These are phyloP conservation scores for Houttuynia cordata DNA, from an alignment of 164 flowering plant species.

Conservation along the genomic window DNA sequence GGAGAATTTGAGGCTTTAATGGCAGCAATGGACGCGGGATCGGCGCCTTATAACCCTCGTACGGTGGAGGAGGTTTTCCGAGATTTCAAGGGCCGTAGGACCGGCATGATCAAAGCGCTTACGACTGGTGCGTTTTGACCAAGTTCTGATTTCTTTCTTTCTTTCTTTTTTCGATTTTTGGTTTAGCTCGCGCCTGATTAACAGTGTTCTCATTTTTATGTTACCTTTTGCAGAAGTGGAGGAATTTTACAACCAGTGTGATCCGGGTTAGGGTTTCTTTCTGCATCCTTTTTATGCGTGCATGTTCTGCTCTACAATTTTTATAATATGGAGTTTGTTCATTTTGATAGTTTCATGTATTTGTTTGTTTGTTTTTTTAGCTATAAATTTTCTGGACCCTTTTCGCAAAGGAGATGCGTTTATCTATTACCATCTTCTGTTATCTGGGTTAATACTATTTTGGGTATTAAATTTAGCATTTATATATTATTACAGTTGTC, in stretches of 20 bases:
- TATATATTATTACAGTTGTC: too few species aligned
- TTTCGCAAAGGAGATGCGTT: too few species aligned
- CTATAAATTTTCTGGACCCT: too few species aligned
- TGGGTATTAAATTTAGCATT: too few species aligned
- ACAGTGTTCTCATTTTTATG: too few species aligned
- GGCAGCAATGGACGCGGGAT: slow-evolving; percentile 39
- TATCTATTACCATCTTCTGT: too few species aligned
- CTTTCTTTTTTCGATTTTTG: neutral
- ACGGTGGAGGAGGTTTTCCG: slow-evolving; percentile 68
- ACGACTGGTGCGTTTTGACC: slow-evolving; percentile 32
- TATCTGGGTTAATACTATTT: too few species aligned
- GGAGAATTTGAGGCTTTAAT: neutral
- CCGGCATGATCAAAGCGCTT: slow-evolving; percentile 62
- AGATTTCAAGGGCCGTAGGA: slow-evolving; percentile 63
- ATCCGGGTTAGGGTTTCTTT: slow-evolving; percentile 53
- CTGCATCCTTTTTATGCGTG: neutral
- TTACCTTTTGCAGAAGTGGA: slow-evolving; percentile 41
- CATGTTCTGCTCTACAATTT: too few species aligned
- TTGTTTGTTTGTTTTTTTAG: too few species aligned
- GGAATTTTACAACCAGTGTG: slow-evolving; percentile 59
- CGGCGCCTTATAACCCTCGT: slow-evolving; percentile 47
- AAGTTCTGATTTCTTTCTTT: neutral
- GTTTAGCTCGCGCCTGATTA: neutral
- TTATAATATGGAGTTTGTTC: too few species aligned
- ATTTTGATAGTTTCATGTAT: too few species aligned